Conservation (phyloP, 2,329 filamentous ascomycete species). For the Aureobasidium mangrovei region DNA sequence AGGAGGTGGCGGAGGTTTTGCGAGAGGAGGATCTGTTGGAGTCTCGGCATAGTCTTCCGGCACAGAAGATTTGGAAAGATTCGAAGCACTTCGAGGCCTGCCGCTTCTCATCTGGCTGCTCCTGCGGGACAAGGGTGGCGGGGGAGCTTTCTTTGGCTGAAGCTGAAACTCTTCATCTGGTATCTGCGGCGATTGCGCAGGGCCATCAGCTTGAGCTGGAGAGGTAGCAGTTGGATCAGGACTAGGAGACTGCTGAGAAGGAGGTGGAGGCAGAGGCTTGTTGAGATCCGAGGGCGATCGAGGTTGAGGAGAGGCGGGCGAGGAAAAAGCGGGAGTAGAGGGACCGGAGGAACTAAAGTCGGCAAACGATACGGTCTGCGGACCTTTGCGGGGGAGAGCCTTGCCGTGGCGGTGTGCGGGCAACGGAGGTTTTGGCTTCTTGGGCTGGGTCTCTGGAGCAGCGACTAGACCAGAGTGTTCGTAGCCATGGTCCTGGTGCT, state of each 20-base stretch:
- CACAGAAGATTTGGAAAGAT: conserved; percentile 18
- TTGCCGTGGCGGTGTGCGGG: conserved; percentile 68
- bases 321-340: conserved; percentile 16
- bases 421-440: conserved; percentile 54
- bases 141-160: conserved; percentile 35
- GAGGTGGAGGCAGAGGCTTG: conserved; percentile 52
- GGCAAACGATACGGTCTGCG: conserved; percentile 27
- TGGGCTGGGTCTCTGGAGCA: conserved; percentile 18
- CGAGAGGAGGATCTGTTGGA: neutral
- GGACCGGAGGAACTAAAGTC: conserved; percentile 26
- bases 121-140: conserved; percentile 40
- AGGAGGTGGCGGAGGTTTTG: conserved; percentile 13
- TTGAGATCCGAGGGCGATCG: conserved; percentile 44
- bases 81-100: conserved; percentile 22
- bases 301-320: conserved; percentile 20
- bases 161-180: conserved; percentile 13
- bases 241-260: conserved; percentile 20
- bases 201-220: conserved; percentile 9
- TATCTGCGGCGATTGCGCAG: conserved; percentile 15
- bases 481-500: conserved; percentile 34
- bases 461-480: conserved; percentile 29
- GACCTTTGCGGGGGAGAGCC: conserved; percentile 42
- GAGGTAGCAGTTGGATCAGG: neutral
- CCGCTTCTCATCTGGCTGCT: conserved; percentile 35
- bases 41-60: conserved; percentile 4